A percentile compares a stretch with the other conserved stretches of the same genome.
These are phyloP conservation scores for Theobroma cacao DNA, from an alignment of 345 rosid genomes.

Conservation along the genomic window DNA sequence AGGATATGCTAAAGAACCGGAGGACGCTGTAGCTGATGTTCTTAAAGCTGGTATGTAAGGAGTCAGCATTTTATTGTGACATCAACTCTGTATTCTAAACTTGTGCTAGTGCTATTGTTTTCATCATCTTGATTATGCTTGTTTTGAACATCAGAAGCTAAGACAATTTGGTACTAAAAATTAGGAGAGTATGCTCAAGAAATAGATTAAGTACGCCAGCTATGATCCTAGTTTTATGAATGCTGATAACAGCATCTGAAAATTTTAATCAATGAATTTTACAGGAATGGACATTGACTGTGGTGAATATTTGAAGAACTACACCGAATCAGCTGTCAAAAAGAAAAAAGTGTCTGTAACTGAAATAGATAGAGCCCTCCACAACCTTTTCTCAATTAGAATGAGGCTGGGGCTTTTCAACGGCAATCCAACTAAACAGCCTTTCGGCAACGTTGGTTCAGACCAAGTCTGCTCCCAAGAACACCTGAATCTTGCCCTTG, in stretches of 20 bases:
- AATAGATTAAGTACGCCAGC: neutral
- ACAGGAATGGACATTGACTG: slow-evolving; percentile 93
- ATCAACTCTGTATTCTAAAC: neutral
- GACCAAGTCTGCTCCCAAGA: slow-evolving; percentile 59
- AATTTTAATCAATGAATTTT: neutral
- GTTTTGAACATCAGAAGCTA: no score
- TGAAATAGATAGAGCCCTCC: slow-evolving; percentile 70
- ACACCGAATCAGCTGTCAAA: slow-evolving; percentile 62
- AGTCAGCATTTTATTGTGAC: neutral
- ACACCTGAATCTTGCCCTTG: slow-evolving; percentile 83
- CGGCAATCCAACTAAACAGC: slow-evolving; percentile 58
- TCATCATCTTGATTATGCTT: no score
- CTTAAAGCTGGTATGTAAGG: slow-evolving; percentile 64
- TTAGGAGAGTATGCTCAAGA: no score
- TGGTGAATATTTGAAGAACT: slow-evolving; percentile 59
- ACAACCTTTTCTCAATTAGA: slow-evolving; percentile 73
- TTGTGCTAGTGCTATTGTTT: neutral
- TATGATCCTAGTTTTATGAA: no score
- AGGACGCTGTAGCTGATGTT: slow-evolving; percentile 72
- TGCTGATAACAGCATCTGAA: neutral
- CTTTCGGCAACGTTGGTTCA: slow-evolving; percentile 63
- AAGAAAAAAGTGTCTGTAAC: slow-evolving; percentile 54
- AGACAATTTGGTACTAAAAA: no score
- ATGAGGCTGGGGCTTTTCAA: slow-evolving; percentile 88
- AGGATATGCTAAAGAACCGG: slow-evolving; percentile 69